Evolutionary conservation across 176 grass and related monocot genomes (phyloP), one percentile per base, ranked within the genome.

Genomic region (Aegilops tauschii): DNA sequence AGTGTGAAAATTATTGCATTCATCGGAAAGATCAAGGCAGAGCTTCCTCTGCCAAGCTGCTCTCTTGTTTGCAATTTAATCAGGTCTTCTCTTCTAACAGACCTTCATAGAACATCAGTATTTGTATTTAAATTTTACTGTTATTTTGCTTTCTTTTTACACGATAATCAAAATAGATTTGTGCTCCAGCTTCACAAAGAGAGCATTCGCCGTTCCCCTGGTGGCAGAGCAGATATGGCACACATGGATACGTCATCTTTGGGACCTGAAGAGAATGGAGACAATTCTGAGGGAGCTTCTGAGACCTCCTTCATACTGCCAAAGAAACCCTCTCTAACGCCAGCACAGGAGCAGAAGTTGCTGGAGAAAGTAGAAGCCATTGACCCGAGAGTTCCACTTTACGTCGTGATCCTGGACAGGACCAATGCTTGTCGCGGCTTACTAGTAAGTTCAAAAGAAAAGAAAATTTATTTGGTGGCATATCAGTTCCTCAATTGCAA

Each of bases 311-410:
- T 86, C 52, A 31, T 86, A 12, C 3, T 86, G 61, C 14, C 83
- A 77, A 10, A 8, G 7, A 77, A 3, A 65, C 8, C 11, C 8
- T 4, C 6, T 74, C 76, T 85, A 59, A 74, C 87, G 54, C 29
- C 21, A 84, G 50, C 68, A 21, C 88, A 90, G 6, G 45, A 86
- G 78, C 82, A 61, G 79, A 83, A 52, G 10, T 52, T 90, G 21
- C 31, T 82, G 47, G 35, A 90, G 52, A 69, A 47, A 82, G 79
- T 82, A 40, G 20, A 40, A 56, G 20, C 73, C 32, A 86, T 86
- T 23, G 62, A n/a, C 8, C 40, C 79, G 0, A 11, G 39, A 78
- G 5, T 65, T 2, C 79, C 88, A 47, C 11, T 8, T 90, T 86
- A 82, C 23, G 88, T 78, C 5, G 73, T 64, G 23, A 23, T 83